phyloP scores from a whole-genome alignment of 129 eudicot genomes.

The Flaveria sonorensis region DNA sequence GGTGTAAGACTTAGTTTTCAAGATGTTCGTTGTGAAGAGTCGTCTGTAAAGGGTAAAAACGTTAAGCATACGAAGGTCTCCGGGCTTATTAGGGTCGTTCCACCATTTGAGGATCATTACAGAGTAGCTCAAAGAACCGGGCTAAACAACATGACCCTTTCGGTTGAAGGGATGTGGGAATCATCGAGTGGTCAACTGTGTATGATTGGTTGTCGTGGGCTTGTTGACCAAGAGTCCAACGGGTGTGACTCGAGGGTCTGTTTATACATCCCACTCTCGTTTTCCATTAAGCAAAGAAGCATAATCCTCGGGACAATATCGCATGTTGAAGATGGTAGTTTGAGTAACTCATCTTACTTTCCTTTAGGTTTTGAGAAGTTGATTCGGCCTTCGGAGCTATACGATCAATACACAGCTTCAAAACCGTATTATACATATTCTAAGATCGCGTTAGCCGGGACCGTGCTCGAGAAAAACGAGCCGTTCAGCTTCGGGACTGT shows the following conservation, averaged over 20 bases:
- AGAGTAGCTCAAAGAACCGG: constrained; percentile 73
- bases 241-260: constrained; percentile 78
- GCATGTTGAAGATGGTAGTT: constrained; percentile 35
- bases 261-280: constrained; percentile 76
- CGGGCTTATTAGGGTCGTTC: constrained; percentile 66
- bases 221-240: constrained; percentile 29
- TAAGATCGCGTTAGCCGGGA: constrained; percentile 60
- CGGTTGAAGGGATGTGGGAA: constrained; percentile 89
- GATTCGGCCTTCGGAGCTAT: constrained; percentile 62
- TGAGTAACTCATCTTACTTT: constrained; percentile 42
- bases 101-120: constrained; percentile 57
- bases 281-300: constrained; percentile 83
- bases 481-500: constrained; percentile 69
- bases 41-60: constrained; percentile 25
- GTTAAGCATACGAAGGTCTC: constrained; percentile 49
- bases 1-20: constrained; percentile 66
- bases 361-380: constrained; percentile 72
- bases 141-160: constrained; percentile 74
- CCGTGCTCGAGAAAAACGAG: constrained; percentile 73
- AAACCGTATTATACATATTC: constrained; percentile 69
- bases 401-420: constrained; percentile 60
- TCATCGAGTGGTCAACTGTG: constrained; percentile 91
- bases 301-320: constrained; percentile 70
- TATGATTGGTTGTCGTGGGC: constrained; percentile 83
- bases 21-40: constrained; percentile 65